phyloP scores from a whole-genome alignment of 78 protist genomes.

The Carpediemonas membranifera region DNA sequence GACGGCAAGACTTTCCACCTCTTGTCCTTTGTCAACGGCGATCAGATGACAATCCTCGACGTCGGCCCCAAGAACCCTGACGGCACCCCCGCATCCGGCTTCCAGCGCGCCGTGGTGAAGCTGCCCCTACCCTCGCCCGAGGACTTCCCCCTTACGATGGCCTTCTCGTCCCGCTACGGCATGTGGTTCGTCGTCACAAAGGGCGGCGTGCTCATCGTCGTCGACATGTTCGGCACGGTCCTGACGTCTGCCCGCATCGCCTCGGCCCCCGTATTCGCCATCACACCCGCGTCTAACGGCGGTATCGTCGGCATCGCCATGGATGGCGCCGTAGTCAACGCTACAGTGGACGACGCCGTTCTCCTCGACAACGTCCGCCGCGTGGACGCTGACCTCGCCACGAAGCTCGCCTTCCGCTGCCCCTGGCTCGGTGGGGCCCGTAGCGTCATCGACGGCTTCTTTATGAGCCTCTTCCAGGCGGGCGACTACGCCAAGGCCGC shows the following conservation, averaged over 20 bases:
- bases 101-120: background rate
- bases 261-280: slow-evolving; percentile 68
- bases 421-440: slow-evolving; percentile 77
- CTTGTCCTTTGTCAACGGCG: background rate
- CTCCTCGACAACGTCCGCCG: slow-evolving; percentile 69
- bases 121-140: background rate
- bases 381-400: slow-evolving; percentile 70
- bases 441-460: slow-evolving; percentile 87
- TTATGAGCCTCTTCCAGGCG: slow-evolving; percentile 49
- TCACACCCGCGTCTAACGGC: slow-evolving; percentile 52
- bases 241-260: slow-evolving; percentile 72
- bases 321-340: slow-evolving; percentile 57
- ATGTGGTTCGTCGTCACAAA: slow-evolving; percentile 69
- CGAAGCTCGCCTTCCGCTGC: slow-evolving; percentile 64
- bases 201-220: slow-evolving; percentile 74
- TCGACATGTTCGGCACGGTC: slow-evolving; percentile 72
- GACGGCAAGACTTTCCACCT: background rate
- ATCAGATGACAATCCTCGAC: background rate
- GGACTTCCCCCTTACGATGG: background rate
- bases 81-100: background rate
- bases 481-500: slow-evolving; percentile 77
- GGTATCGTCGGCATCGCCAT: slow-evolving; percentile 82
- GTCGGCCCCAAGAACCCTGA: background rate
- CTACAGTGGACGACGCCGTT: slow-evolving; percentile 23
- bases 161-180: background rate